phyloP scores from a whole-genome alignment of 805 yeast genomes.

The Limtongia smithiae region DNA sequence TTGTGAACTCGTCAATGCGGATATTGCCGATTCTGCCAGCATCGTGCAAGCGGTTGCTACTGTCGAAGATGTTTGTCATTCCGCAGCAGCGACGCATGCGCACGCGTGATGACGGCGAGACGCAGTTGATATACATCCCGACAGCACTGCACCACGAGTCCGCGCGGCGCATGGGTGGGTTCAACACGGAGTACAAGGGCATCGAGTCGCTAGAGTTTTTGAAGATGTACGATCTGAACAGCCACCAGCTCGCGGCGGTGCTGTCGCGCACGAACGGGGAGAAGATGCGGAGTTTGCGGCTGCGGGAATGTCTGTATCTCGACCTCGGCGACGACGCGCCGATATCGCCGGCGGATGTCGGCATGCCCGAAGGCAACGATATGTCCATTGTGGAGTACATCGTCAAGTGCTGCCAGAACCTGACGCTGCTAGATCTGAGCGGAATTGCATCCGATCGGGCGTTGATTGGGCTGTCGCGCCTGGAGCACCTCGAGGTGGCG shows the following conservation, averaged over 20 bases:
- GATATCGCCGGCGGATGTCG: not conserved
- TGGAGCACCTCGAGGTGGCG: constrained; percentile 3
- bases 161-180: constrained; percentile 1
- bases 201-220: constrained; percentile 4
- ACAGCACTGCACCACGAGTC: not conserved
- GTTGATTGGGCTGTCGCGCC: constrained; percentile 2
- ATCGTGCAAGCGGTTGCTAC: constrained; percentile 1
- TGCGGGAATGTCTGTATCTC: constrained; percentile 1
- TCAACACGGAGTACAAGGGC: constrained; percentile 6
- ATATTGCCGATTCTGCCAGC: constrained; percentile 9
- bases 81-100: constrained; percentile 5
- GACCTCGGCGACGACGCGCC: not conserved
- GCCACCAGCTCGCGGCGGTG: constrained; percentile 2
- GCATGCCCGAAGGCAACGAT: not conserved
- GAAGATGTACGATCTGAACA: constrained; percentile 2
- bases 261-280: not conserved
- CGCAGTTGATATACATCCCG: not conserved
- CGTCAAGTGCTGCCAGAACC: not conserved
- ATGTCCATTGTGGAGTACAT: not conserved
- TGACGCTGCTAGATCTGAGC: constrained; percentile 4
- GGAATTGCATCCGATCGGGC: constrained; percentile 9
- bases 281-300: not conserved
- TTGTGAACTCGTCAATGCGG: constrained; percentile 1
- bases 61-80: not conserved
- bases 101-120: not conserved